These are phyloP conservation scores for Scytalidium lignicola DNA, from an alignment of 2,329 filamentous ascomycete genomes.

Conservation along the genomic window DNA sequence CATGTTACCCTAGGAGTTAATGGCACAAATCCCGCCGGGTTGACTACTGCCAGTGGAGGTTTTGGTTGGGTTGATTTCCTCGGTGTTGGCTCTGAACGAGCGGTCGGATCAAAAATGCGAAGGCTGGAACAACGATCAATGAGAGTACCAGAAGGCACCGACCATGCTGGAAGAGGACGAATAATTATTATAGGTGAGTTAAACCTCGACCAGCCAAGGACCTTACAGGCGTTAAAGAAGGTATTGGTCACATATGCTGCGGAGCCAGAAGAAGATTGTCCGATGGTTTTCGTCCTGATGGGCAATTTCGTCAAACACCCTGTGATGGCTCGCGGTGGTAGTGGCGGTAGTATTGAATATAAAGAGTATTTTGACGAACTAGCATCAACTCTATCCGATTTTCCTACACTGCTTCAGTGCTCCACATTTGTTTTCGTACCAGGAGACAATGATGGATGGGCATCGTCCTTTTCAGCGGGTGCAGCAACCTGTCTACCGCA, in stretches of 20 bases:
- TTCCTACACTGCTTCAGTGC: constrained; percentile 69
- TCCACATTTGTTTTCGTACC: constrained; percentile 90
- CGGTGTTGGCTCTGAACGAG: constrained; percentile 83
- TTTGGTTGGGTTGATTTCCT: constrained; percentile 98
- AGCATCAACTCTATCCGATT: constrained; percentile 77
- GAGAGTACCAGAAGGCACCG: constrained; percentile 23
- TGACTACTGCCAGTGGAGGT: constrained; percentile 64
- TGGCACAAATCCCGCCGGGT: constrained; percentile 47
- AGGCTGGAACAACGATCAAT: constrained; percentile 68
- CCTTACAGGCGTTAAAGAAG: constrained; percentile 73
- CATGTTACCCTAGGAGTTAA: constrained; percentile 69
- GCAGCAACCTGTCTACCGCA: constrained; percentile 66
- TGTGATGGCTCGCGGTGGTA: constrained; percentile 62
- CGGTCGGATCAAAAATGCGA: constrained; percentile 77
- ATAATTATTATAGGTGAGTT: constrained; percentile 80
- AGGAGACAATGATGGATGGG: constrained; percentile 97
- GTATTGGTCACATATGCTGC: constrained; percentile 70
- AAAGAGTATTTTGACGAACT: constrained; percentile 93
- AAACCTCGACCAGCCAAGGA: constrained; percentile 78
- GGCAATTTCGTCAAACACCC: constrained; percentile 75
- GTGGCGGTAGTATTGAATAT: constrained; percentile 84
- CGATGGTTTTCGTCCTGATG: constrained; percentile 75
- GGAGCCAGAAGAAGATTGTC: constrained; percentile 58
- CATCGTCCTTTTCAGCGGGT: constrained; percentile 75
- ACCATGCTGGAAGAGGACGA: constrained; percentile 39